Evolutionary conservation across 192 early-diverging fungal genomes (phyloP), one percentile per base, ranked within the genome.

Genomic region (Rhizoclosmatium globosum): DNA sequence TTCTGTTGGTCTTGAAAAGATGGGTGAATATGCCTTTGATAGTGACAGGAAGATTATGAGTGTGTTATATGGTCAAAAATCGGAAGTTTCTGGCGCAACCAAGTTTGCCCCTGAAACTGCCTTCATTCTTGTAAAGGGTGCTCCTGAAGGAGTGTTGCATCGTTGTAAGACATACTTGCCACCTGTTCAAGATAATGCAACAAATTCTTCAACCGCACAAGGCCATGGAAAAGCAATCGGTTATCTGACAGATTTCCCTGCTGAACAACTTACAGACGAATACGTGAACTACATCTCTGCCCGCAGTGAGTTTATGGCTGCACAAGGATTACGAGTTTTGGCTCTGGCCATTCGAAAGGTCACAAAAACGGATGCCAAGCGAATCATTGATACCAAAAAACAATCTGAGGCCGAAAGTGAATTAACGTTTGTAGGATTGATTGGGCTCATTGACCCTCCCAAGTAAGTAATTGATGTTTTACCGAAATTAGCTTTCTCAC

Each of bases 11-110:
- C 92, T 94, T n/a, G 82, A 69, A 4, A 94, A 94, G 62, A 72
- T 94, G 3, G 93, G 89, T 38, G 96, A 97, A 81, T 92, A 94
- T 65, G 91, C 96, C 0, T 98, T 98, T 79, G 94, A 97, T 81
- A 86, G 94, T 80, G 97, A 98, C 71, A 92, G 97, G 59, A 99
- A 99, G 84, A 89, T 96, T 43, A 98, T 98, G 97, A 94, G 93
- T 84, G 92, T 93, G 11, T 85, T 96, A 1, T 95, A 91, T 83
- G 83, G 88, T 39, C 87, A 47, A 4, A 44, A 47, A 39, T 38
- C n/a, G 9, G 48, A 56, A 15, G 45, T 19, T 47, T 71, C 78
- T 73, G 79, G 46, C 80, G n/a, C 50, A 3, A 43, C 59, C 3
- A 68, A 59, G 44, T 82, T 85, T 57, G 64, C 82, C 53, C 79